Evolutionary conservation across 352 stramenopile genomes (phyloP).

Genomic region (Phytophthora citricola): DNA sequence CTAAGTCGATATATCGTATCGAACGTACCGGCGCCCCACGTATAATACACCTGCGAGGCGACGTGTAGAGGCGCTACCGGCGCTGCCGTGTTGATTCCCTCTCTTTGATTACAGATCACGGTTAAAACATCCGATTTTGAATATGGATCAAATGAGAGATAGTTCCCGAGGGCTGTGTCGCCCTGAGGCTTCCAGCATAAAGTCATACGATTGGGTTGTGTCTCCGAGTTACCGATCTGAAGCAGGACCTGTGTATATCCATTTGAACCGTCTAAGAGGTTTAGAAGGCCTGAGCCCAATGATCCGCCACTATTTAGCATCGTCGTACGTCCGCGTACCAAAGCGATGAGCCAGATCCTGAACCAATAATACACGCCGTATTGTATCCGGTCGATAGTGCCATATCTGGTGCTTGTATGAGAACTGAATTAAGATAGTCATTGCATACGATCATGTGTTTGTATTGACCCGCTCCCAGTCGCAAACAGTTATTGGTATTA

Average conservation of each 20-base stretch:
- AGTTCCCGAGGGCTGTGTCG: background rate
- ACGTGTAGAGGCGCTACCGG: background rate
- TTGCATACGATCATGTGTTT: no score
- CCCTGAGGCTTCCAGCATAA: background rate
- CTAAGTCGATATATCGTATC: background rate
- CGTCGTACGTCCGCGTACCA: background rate
- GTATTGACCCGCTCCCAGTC: no score
- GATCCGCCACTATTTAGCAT: background rate
- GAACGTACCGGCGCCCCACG: background rate
- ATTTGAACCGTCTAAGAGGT: background rate
- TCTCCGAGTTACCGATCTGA: background rate
- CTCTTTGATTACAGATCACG: background rate
- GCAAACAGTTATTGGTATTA: no score
- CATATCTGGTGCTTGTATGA: no score
- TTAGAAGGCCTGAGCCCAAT: background rate
- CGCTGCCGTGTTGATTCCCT: background rate
- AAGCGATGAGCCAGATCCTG: background rate
- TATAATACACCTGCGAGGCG: background rate
- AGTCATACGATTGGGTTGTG: background rate
- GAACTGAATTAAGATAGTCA: no score
- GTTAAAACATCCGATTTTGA: background rate
- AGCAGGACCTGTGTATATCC: background rate
- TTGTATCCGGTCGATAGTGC: background rate
- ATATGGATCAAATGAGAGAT: background rate
- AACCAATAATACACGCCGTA: background rate